Evolutionary conservation across 2,329 filamentous ascomycete species (phyloP), one percentile per base, ranked within the genome.

Genomic region (Fusarium scirpi): DNA sequence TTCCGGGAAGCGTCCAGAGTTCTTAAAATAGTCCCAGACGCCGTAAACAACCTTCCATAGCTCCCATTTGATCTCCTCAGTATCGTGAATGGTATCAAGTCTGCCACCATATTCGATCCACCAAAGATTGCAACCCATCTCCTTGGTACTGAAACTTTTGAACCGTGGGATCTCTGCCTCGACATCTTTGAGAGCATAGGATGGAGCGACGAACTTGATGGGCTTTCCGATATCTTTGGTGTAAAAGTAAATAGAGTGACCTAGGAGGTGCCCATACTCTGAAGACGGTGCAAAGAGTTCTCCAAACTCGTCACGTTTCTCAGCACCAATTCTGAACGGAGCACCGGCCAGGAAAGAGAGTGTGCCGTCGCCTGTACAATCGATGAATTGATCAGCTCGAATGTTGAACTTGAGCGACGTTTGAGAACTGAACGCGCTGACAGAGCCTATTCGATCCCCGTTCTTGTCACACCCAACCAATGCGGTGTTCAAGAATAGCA

Each of bases 11-110:
- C 46, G 44, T 1, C 60, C 60, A 7, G 62, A 65, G 3, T 65
- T 65, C n/a, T 65, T 65, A 3, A 65, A 65, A 12, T 65, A 65
- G 10, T 65, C 60, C 62, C 62, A 65, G 8, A 65, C 62, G 11
- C 61, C 62, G 11, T 65, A 65, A 4, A 65, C 61, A 12, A 65
- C 62, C 6, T 59, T 65, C 62, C 62, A 65, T 3, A 65, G 27
- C 18, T 65, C 62, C 62, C 61, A 65, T 8, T 65, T 65, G 2
- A 65, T 65, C 25, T 65, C 25, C 20, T 65, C 62, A 0, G 62
- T 65, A 11, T 65, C 62, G 3, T 65, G 62, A 1, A 65, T 65
- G 1, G 62, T 65, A 29, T 65, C 62, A 38, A 65, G 62, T 29
- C 62, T 59, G 2, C 62, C 62, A 2, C 60, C 62, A 11, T 65